Evolutionary conservation across 345 rosid genomes (phyloP), one percentile per base, ranked within the genome.

Genomic region (Mangifera indica): DNA sequence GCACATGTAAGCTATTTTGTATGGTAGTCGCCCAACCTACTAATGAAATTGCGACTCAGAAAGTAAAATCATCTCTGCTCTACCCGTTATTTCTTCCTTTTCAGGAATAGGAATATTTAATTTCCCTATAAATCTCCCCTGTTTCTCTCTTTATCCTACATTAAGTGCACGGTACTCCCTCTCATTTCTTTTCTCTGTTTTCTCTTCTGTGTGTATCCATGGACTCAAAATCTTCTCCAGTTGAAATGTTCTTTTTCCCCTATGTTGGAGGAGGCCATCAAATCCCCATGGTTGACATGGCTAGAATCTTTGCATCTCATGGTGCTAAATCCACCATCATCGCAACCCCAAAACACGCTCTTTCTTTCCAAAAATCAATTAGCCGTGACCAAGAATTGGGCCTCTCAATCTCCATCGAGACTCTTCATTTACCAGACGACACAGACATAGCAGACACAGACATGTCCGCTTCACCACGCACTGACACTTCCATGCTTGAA

Each of bases 221-320:
- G 85, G 78, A 70, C 15, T 69, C 71, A n/a, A 57, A 70, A 9
- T 40, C 72, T 17, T 55, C 76, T 14, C 59, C 68, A 12, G 67
- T 81, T 51, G 73, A 79, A 48, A 78, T 85, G 57, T 76, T 81
- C 74, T 83, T 85, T 84, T 77, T 83, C 51, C 89, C 89, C 12
- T 83, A 71, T 44, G 78, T 80, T 4, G 89, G 84, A 14, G 85
- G 82, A 37, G 89, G 82, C 52, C 89, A 81, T 74, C 85, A 79
- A 73, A 76, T 83, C 73, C 89, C 85, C 45, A 74, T 78, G 85
- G 67, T 85, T 12, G 84, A 85, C 81, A 69, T 85, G 2, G 87
- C 89, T 54, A 77, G 85, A 46, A 68, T 79, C 49, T 83, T 85
- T 67, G 82, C 84, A 12, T 48, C 71, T 53, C 83, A 74, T 24